Evolutionary conservation across 2,329 filamentous ascomycete species (phyloP), one percentile per base, ranked within the genome.

Genomic region (Tolypocladium cylindrosporum): DNA sequence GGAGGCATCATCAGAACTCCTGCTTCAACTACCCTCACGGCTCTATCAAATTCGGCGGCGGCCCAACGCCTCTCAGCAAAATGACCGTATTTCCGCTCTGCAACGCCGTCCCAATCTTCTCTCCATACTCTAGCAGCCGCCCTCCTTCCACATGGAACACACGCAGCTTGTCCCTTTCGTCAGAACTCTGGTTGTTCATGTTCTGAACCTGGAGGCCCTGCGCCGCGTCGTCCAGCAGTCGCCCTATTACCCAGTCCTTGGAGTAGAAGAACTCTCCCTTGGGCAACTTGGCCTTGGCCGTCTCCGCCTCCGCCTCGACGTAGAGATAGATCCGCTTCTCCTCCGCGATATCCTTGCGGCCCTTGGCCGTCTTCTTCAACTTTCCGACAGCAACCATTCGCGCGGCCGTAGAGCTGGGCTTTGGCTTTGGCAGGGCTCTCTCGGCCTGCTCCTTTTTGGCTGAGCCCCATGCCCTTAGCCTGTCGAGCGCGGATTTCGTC

Each of bases 141-240:
- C 94, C 94, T 0, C 88, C 90, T 69, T 99, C 92, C 0, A 99
- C 90, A 70, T 97, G 92, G 68, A 96, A 99, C 0, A 99, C 85
- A 10, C 94, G 77, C 63, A 99, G 71, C 72, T 88, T 88, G 59
- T 91, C 87, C 69, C 88, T 86, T 75, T 95, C 90, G 14, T 87
- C 81, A 3, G 81, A 82, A 1, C 84, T 86, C 64, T 88, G 80
- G 66, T 95, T 95, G 68, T 96, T 96, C 62, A 93, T 73, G 64
- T 96, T 96, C 67, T 89, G 81, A 10, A 95, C 85, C 74, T 93
- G 89, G 59, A 96, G 71, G 58, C 82, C 82, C 72, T 83, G 86
- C 0, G 91, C 90, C 19, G 90, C 90, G 6, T 86, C 82, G 69
- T 96, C 91, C 56, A 96, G 74, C 24, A 94, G 79, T 54, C 91